Conservation (phyloP, 1,284 basidiomycete genomes). For the Caloboletus inedulis region DNA sequence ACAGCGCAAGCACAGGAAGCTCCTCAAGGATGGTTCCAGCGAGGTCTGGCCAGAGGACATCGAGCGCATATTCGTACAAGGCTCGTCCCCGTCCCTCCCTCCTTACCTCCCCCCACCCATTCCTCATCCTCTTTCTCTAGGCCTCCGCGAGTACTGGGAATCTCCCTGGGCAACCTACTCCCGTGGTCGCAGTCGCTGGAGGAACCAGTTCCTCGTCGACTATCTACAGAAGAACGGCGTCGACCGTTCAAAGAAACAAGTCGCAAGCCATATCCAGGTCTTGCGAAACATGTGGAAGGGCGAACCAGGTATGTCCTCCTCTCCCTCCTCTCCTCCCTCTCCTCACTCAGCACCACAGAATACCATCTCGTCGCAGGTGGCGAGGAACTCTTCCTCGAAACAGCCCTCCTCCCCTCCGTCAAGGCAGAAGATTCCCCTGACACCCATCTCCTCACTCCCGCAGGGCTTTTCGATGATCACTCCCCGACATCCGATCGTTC, state of each 20-base stretch:
- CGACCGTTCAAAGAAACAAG: slow-evolving; percentile 74
- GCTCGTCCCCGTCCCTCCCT: slow-evolving; percentile 32
- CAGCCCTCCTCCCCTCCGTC: slow-evolving; percentile 41
- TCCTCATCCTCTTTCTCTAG: slow-evolving; percentile 33
- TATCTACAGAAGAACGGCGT: slow-evolving; percentile 65
- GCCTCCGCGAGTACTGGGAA: slow-evolving; percentile 71
- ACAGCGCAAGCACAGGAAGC: slow-evolving; percentile 76
- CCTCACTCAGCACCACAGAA: slow-evolving; percentile 40
- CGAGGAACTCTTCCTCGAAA: slow-evolving; percentile 63
- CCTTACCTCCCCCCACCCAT: background rate
- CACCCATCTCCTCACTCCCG: slow-evolving; percentile 36
- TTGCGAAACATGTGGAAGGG: slow-evolving; percentile 84
- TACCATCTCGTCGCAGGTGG: slow-evolving; percentile 68
- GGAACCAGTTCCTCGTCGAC: slow-evolving; percentile 80
- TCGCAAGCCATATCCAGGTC: slow-evolving; percentile 80
- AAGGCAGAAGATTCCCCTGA: slow-evolving; percentile 50
- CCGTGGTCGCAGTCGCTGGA: slow-evolving; percentile 71
- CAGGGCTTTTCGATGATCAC: slow-evolving; percentile 30
- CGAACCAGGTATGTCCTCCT: slow-evolving; percentile 51
- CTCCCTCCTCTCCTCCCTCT: background rate
- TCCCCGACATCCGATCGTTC: slow-evolving; percentile 36
- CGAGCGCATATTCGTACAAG: slow-evolving; percentile 73
- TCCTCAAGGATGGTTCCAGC: slow-evolving; percentile 74
- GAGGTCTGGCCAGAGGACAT: slow-evolving; percentile 79
- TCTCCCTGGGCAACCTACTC: slow-evolving; percentile 76